Conservation (phyloP, 192 early-diverging fungal genomes). For the Backusella circina region DNA sequence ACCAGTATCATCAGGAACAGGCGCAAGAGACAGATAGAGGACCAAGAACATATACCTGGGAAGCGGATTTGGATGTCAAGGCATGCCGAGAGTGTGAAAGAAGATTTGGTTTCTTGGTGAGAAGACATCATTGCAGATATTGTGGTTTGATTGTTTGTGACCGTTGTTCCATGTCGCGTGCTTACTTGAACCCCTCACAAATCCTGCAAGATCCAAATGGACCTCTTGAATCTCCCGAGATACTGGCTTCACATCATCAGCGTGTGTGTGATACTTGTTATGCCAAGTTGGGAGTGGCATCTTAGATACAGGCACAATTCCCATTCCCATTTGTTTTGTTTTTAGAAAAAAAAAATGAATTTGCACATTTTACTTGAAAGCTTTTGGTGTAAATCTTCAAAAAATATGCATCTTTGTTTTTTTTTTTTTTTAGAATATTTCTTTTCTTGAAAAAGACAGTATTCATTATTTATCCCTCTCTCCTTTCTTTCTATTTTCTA, state of each 20-base stretch:
- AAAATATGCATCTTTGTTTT: neutral
- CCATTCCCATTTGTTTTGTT: neutral
- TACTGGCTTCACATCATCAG: conserved; percentile 26
- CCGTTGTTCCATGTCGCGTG: conserved; percentile 62
- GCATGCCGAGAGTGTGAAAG: conserved; percentile 66
- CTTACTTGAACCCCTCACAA: conserved; percentile 47
- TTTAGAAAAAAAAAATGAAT: no score
- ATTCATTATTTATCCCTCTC: neutral
- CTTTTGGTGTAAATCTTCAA: neutral
- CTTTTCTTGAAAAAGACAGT: no score
- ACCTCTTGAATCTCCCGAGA: conserved; percentile 12
- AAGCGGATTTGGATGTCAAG: conserved; percentile 67
- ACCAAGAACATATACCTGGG: conserved; percentile 68
- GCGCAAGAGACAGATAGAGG: neutral
- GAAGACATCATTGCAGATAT: conserved; percentile 91
- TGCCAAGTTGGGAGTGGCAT: conserved; percentile 23
- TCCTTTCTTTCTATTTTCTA: neutral
- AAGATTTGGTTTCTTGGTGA: conserved; percentile 71
- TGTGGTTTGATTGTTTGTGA: conserved; percentile 88
- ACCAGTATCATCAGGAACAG: neutral
- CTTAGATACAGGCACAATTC: neutral
- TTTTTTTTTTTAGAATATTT: neutral
- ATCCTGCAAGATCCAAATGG: conserved; percentile 40
- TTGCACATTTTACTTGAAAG: neutral
- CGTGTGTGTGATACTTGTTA: conserved; percentile 35